Evolutionary conservation across 441 rosid genomes (phyloP).

Genomic region (Dalechampia spathulata): DNA sequence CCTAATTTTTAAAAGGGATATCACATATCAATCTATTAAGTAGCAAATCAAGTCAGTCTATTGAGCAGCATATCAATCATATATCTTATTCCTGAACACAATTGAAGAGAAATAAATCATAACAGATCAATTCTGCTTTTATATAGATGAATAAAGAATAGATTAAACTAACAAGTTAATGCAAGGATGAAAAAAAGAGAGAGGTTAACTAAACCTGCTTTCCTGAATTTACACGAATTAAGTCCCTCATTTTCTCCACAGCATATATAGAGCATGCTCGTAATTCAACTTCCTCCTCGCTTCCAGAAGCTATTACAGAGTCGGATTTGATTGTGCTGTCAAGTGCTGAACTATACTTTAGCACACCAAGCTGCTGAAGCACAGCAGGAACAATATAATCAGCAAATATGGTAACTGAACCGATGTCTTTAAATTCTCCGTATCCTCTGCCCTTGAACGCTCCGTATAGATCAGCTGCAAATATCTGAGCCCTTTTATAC

Average conservation of each 20-base stretch:
- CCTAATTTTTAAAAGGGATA: too few relatives aligned
- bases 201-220: conserved; percentile 39
- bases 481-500: conserved; percentile 78
- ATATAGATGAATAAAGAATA: neutral
- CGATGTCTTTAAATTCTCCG: conserved; percentile 63
- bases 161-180: neutral
- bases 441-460: conserved; percentile 71
- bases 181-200: neutral
- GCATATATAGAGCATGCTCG: conserved; percentile 78
- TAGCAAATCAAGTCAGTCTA: too few relatives aligned
- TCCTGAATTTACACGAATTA: conserved; percentile 42
- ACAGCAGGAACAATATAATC: conserved; percentile 78
- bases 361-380: conserved; percentile 64
- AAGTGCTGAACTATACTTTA: conserved; percentile 53
- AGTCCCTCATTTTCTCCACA: conserved; percentile 70
- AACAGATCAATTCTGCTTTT: too few relatives aligned
- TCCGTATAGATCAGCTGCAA: conserved; percentile 73
- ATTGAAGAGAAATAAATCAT: too few relatives aligned
- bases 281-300: conserved; percentile 75
- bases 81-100: too few relatives aligned
- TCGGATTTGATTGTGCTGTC: conserved; percentile 33
- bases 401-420: conserved; percentile 67
- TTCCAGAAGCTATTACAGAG: conserved; percentile 53
- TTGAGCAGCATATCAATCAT: too few relatives aligned
- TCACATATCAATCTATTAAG: too few relatives aligned